These are phyloP conservation scores for Punica granatum DNA, from an alignment of 345 rosid genomes.

Conservation along the genomic window DNA sequence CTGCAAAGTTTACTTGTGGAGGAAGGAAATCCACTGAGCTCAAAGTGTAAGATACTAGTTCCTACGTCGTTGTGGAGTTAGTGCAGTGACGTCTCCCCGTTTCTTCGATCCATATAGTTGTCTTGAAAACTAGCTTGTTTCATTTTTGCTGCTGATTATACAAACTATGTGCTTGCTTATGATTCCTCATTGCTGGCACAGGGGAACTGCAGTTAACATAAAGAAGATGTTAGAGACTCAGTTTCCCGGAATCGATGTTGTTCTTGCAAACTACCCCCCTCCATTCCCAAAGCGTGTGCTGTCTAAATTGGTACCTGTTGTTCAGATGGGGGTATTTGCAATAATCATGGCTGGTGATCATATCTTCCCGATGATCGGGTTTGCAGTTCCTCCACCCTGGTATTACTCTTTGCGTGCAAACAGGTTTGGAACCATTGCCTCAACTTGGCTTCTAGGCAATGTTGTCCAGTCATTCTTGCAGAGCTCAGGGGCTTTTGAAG, in stretches of 20 bases:
- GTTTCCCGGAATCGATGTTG: slow-evolving; percentile 71
- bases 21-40: no score
- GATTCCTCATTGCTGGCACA: slow-evolving; percentile 8
- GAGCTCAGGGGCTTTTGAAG: slow-evolving; percentile 90
- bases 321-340: slow-evolving; percentile 66
- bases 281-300: slow-evolving; percentile 61
- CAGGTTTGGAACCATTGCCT: slow-evolving; percentile 79
- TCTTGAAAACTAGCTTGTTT: not conserved
- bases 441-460: slow-evolving; percentile 86
- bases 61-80: no score
- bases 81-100: not conserved
- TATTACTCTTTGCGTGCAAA: slow-evolving; percentile 62
- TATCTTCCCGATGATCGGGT: slow-evolving; percentile 64
- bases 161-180: not conserved
- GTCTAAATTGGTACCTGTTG: slow-evolving; percentile 56
- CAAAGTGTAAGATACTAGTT: no score
- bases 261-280: slow-evolving; percentile 74
- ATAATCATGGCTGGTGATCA: slow-evolving; percentile 74
- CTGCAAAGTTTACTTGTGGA: no score
- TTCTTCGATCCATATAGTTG: not conserved
- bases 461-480: slow-evolving; percentile 73
- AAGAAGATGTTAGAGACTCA: slow-evolving; percentile 74
- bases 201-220: slow-evolving; percentile 75
- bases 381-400: slow-evolving; percentile 65
- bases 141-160: not conserved